These are phyloP conservation scores for Phytophthora aleatoria DNA, from an alignment of 352 stramenopile species.

Conservation along the genomic window DNA sequence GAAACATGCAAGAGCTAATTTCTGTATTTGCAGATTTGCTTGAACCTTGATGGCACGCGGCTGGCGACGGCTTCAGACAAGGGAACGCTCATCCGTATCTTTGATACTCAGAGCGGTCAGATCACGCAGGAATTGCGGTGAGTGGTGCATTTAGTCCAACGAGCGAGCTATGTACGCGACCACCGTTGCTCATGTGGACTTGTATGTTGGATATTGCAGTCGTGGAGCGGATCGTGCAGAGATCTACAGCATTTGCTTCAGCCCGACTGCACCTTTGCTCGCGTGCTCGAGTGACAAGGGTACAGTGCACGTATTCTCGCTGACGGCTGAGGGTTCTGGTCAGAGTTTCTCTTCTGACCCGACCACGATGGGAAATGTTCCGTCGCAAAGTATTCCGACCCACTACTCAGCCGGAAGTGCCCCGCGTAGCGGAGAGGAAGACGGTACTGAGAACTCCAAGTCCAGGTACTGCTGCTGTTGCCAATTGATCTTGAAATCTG, in stretches of 20 bases:
- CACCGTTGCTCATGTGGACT: constrained; percentile 9
- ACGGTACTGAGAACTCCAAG: constrained; percentile 89
- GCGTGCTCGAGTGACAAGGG: constrained; percentile 97
- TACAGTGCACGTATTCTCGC: constrained; percentile 95
- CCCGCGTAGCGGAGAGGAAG: constrained; percentile 65
- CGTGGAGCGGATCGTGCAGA: constrained; percentile 95
- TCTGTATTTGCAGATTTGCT: constrained; percentile 61
- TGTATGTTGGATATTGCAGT: constrained; percentile 39
- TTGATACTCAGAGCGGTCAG: constrained; percentile 94
- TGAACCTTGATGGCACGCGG: constrained; percentile 95
- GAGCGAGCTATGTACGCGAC: not conserved
- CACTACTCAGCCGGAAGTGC: constrained; percentile 53
- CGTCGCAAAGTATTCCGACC: constrained; percentile 42
- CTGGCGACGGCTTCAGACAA: constrained; percentile 97
- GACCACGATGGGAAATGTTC: constrained; percentile 56
- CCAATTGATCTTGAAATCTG: not conserved
- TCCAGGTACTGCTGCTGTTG: constrained; percentile 54
- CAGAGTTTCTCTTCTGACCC: constrained; percentile 63
- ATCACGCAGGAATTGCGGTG: constrained; percentile 88
- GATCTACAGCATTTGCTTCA: constrained; percentile 98
- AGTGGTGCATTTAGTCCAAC: constrained; percentile 11
- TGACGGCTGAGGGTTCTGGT: constrained; percentile 74
- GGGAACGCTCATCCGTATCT: constrained; percentile 98
- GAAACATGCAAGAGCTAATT: not conserved
- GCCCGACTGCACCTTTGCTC: constrained; percentile 92